Base-by-base conservation (phyloP, 1,284 basidiomycete species). In the Ustilago curta region DNA sequence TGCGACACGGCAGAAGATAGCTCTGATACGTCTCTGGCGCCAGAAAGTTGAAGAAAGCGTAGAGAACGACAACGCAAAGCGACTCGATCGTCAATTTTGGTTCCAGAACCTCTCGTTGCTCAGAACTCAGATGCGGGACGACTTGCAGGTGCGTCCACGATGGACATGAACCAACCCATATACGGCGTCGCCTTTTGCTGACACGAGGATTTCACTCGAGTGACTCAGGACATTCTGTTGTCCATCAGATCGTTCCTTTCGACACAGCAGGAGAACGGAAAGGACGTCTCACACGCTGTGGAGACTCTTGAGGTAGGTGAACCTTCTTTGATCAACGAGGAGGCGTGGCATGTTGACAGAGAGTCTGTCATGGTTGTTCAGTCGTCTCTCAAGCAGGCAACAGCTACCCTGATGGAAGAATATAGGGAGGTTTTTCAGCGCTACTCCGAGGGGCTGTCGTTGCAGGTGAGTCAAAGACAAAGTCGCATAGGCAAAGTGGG, bases 1-100 rank as follows among this genome's bases (percentile, higher is more conserved):
- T 12, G 70, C 65, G 4, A 63, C 64, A 2, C n/a, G 54, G 23
- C 61, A 59, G 12, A 62, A 65, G 31, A 44, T 60, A 5, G 53
- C 52, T 19, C 18, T 64, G 21, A 45, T 57, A 4, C 45, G 40
- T 2, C 37, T 60, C 14, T 70, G 57, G 62, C 48, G 39, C 2
- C 47, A 59, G 29, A 50, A 57, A 11, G 29, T 31, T 16, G 23
- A 21, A 8, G 44, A 59, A n/a, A 49, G 16, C 7, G 29, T 29
- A 2, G 52, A 55, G 8, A 27, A 39, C 0, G 40, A 18, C 35
- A 42, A 51, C 14, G 51, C n/a, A 4, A 60, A 69, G 18, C 44
- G 59, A 16, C 44, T 50, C 21, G 66, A 59, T 8, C 45, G 66
- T 8, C 51, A 51, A 37, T 42, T 19, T 14, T 69, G 66, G 66